Conservation (phyloP, 225 moss, liverwort and hornwort genomes). For the Polytrichum formosum region DNA sequence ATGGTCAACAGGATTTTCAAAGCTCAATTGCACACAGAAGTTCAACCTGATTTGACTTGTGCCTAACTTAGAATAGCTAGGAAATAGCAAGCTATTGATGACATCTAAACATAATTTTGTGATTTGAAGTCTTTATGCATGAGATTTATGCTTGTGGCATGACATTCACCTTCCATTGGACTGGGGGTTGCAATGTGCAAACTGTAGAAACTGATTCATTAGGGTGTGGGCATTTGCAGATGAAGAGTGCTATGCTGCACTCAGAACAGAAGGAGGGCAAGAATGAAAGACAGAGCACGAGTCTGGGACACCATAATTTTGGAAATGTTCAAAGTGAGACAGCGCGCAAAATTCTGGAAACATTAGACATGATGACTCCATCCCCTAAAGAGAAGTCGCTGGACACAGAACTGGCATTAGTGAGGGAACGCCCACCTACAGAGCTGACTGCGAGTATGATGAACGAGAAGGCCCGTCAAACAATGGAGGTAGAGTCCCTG, state of each 20-base stretch:
- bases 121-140: too few species aligned
- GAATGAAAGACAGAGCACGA: slow-evolving; percentile 10
- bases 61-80: too few species aligned
- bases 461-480: slow-evolving; percentile 86
- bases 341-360: slow-evolving; percentile 93
- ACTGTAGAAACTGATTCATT: not conserved
- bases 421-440: slow-evolving; percentile 69
- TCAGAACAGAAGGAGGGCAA: slow-evolving; percentile 31
- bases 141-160: too few species aligned
- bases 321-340: slow-evolving; percentile 57
- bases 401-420: slow-evolving; percentile 74
- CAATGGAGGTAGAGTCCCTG: slow-evolving; percentile 58
- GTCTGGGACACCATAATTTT: slow-evolving; percentile 16
- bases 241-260: slow-evolving; percentile 13
- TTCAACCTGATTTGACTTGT: too few species aligned
- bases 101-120: too few species aligned
- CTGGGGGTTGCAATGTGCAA: too few species aligned
- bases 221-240: slow-evolving; percentile 15
- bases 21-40: too few species aligned
- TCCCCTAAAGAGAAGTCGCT: slow-evolving; percentile 78
- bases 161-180: too few species aligned
- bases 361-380: slow-evolving; percentile 93
- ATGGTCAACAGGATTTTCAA: too few species aligned
- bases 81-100: too few species aligned
- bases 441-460: slow-evolving; percentile 81